Evolutionary conservation across 2,329 filamentous ascomycete genomes (phyloP).

Genomic region (Paecilomyces fulvus): DNA sequence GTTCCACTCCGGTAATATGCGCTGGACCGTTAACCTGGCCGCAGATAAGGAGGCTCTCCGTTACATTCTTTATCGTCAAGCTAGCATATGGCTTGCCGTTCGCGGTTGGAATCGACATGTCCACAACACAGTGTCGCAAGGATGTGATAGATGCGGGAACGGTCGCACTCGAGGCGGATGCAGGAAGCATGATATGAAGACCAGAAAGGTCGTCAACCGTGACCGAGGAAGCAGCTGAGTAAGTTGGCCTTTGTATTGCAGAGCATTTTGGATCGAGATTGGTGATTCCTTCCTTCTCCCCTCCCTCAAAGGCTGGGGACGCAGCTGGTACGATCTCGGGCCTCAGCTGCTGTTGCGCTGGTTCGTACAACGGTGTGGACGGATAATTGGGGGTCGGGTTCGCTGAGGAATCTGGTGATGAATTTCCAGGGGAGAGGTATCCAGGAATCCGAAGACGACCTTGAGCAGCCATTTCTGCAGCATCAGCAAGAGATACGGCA

Average conservation of each 20-base stretch:
- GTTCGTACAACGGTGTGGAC: slow-evolving; percentile 28
- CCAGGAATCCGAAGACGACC: slow-evolving; percentile 37
- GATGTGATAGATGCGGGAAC: slow-evolving; percentile 65
- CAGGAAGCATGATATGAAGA: slow-evolving; percentile 69
- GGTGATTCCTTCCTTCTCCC: slow-evolving; percentile 12
- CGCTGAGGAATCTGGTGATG: slow-evolving; percentile 34
- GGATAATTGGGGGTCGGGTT: slow-evolving; percentile 27
- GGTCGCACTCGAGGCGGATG: slow-evolving; percentile 60
- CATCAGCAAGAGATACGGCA: slow-evolving; percentile 48
- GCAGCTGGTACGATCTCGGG: slow-evolving; percentile 29
- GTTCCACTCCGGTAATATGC: slow-evolving; percentile 67
- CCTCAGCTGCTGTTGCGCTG: slow-evolving; percentile 25
- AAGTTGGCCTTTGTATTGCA: slow-evolving; percentile 46
- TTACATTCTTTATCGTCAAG: slow-evolving; percentile 60
- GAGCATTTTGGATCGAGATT: slow-evolving; percentile 10
- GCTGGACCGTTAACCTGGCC: slow-evolving; percentile 71
- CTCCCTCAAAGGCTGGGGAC: slow-evolving; percentile 15
- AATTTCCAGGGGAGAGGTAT: slow-evolving; percentile 31
- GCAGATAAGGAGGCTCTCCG: slow-evolving; percentile 63
- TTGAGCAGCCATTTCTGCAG: slow-evolving; percentile 45
- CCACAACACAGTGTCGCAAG: slow-evolving; percentile 63
- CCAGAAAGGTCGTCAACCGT: slow-evolving; percentile 58
- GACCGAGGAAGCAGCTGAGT: slow-evolving; percentile 53
- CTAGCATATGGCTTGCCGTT: slow-evolving; percentile 60
- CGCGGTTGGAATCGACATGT: slow-evolving; percentile 61